Conservation (phyloP, 225 moss, liverwort and hornwort genomes). For the Sphagnum contortum region DNA sequence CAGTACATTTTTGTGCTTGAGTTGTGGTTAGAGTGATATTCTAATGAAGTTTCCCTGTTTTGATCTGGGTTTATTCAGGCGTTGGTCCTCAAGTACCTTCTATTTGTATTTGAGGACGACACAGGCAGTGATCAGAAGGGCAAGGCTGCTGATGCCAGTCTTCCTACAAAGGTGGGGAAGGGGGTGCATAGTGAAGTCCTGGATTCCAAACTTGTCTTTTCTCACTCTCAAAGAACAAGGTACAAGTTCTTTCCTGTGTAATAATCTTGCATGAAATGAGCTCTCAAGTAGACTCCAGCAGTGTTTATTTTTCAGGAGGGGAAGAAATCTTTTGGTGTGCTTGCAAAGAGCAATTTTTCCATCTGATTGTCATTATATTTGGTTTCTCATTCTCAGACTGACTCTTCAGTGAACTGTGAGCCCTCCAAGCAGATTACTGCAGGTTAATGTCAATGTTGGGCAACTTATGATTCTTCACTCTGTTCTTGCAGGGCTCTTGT, state of each 20-base stretch:
- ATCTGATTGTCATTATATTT: no score
- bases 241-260: slow-evolving; percentile 7
- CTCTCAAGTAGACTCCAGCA: no score
- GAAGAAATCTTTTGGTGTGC: no score
- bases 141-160: slow-evolving; percentile 18
- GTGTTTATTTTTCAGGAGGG: no score
- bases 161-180: slow-evolving; percentile 40
- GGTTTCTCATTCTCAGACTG: no score
- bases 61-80: slow-evolving; percentile 41
- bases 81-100: slow-evolving; percentile 89
- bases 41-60: no score
- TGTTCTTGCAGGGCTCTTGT: slow-evolving; percentile 64
- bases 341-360: no score
- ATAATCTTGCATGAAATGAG: not conserved
- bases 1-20: no score
- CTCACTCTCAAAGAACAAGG: slow-evolving; percentile 75
- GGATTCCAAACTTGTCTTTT: slow-evolving; percentile 57
- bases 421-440: no score
- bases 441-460: no score
- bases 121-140: slow-evolving; percentile 41
- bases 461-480: not conserved
- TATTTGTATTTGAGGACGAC: slow-evolving; percentile 83
- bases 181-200: slow-evolving; percentile 28
- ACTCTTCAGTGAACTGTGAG: no score
- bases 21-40: no score